A percentile compares a stretch with the other conserved stretches of the same genome.
These are phyloP conservation scores for Setaria viridis DNA, from an alignment of 202 grass and related monocot genomes.

Conservation along the genomic window DNA sequence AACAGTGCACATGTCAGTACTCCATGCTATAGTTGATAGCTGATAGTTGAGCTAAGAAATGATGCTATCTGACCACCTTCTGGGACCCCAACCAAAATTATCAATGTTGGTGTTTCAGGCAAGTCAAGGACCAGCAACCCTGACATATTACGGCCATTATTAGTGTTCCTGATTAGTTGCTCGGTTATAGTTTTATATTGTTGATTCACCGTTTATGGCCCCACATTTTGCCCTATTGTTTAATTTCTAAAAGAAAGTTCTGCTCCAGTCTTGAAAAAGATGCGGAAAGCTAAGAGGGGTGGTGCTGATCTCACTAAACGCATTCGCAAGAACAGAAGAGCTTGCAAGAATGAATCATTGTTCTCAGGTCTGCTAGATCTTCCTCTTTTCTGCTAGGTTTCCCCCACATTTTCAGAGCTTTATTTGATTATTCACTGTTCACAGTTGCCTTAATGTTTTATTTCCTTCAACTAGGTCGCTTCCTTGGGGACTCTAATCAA, in stretches of 20 bases:
- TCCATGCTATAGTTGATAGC: too few species aligned
- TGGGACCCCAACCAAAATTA: background rate
- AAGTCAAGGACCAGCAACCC: background rate
- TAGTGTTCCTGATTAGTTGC: background rate
- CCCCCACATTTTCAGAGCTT: background rate
- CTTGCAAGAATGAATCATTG: background rate
- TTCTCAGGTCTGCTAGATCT: background rate
- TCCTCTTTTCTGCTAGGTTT: too few species aligned
- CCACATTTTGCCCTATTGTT: background rate
- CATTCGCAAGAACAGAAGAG: background rate
- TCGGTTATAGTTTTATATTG: background rate
- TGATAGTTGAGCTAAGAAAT: too few species aligned
- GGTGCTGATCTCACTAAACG: background rate
- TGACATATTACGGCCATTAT: background rate
- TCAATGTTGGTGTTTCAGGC: background rate
- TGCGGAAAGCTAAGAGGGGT: background rate
- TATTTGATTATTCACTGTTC: background rate
- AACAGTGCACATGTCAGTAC: too few species aligned
- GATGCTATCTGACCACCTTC: too few species aligned
- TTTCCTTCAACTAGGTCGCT: background rate
- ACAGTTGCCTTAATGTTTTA: background rate
- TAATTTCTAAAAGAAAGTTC: background rate
- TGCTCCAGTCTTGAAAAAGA: slow-evolving; percentile 21
- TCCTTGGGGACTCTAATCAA: background rate
- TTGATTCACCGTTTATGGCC: background rate